phyloP scores from a whole-genome alignment of 23 red algal genomes.

The Gracilaria gracilis region DNA sequence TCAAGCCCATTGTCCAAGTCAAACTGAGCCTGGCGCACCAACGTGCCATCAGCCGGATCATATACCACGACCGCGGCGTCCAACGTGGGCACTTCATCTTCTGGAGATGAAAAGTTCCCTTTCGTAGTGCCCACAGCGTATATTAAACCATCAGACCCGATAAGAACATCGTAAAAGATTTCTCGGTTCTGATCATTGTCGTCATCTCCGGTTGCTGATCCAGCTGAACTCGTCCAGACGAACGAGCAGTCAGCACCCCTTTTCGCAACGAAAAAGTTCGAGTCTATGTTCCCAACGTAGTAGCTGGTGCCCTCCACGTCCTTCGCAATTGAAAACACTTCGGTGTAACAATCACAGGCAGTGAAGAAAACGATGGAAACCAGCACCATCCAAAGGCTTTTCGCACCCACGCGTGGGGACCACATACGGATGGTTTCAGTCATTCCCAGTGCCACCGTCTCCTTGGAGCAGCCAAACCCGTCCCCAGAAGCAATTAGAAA shows the following conservation, averaged over 20 bases:
- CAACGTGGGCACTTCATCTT: constrained; percentile 37
- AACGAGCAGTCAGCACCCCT: constrained; percentile 19
- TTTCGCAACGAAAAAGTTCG: constrained; percentile 64
- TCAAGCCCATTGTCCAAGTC: constrained; percentile 45
- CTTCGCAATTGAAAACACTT: constrained; percentile 45
- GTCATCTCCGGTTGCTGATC: constrained; percentile 61
- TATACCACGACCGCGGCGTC: constrained; percentile 71
- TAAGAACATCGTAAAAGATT: constrained; percentile 36
- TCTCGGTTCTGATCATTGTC: constrained; percentile 43
- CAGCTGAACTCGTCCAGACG: constrained; percentile 50
- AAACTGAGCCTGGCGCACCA: constrained; percentile 46
- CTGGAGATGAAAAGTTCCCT: constrained; percentile 49
- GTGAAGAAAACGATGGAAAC: background rate
- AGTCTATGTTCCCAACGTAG: constrained; percentile 58
- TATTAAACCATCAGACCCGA: constrained; percentile 31
- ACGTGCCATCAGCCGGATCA: constrained; percentile 6
- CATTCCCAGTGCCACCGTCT: too few species aligned
- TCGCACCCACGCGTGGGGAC: too few species aligned
- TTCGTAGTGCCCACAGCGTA: constrained; percentile 63
- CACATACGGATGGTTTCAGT: too few species aligned
- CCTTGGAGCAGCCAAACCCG: too few species aligned
- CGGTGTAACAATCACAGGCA: constrained; percentile 41
- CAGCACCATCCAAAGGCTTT: background rate
- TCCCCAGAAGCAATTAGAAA: too few species aligned
- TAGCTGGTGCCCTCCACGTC: constrained; percentile 16